phyloP scores from a whole-genome alignment of 2,329 filamentous ascomycete species.

The Apiospora pterosperma region DNA sequence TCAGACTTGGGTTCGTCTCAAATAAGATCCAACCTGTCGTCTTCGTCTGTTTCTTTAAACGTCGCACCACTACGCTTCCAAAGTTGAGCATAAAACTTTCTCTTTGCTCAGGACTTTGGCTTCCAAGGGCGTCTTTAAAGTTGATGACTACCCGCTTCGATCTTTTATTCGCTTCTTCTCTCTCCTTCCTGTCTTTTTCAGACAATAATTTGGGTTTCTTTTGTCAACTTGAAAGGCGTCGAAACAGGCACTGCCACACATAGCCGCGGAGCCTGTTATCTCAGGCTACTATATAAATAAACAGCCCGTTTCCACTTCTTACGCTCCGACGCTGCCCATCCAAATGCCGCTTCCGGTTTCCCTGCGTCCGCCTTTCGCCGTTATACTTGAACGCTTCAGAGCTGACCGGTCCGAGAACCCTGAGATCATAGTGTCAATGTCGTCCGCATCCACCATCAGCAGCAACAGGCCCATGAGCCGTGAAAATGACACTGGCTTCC shows the following conservation, averaged over 20 bases:
- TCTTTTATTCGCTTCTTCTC: background rate
- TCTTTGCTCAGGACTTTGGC: background rate
- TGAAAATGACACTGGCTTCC: slow-evolving; percentile 29
- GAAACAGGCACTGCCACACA: background rate
- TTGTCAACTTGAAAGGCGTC: background rate
- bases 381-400: background rate
- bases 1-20: background rate
- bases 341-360: background rate
- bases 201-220: background rate
- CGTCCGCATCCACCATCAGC: slow-evolving; percentile 15
- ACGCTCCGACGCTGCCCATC: background rate
- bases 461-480: slow-evolving; percentile 25
- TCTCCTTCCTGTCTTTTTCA: background rate
- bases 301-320: background rate
- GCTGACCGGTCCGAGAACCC: slow-evolving; percentile 1
- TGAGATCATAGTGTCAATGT: slow-evolving; percentile 19
- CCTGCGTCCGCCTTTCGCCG: background rate
- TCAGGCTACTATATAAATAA: background rate
- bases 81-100: background rate
- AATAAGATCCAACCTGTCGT: background rate
- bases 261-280: background rate
- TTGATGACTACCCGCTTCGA: background rate
- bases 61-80: background rate
- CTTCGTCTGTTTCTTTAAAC: background rate
- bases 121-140: background rate